These are phyloP conservation scores for Endocalyx cinctus DNA, from an alignment of 2,329 filamentous ascomycete species.

Conservation along the genomic window DNA sequence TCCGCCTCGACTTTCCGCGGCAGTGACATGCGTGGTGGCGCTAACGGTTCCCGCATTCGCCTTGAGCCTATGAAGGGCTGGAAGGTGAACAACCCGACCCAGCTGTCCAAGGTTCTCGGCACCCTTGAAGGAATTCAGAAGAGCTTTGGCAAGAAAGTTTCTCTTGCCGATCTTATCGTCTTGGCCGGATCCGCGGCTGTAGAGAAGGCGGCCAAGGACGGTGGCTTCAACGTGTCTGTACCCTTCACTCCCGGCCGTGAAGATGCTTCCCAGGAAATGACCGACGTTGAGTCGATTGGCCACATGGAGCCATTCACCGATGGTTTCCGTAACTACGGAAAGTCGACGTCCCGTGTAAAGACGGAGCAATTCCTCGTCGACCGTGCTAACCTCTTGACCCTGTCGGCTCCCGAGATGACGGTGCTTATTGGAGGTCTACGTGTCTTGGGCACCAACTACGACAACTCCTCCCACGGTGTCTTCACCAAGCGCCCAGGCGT, in stretches of 20 bases:
- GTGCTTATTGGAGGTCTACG: constrained; percentile 70
- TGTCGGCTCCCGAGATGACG: constrained; percentile 66
- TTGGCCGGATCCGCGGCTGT: constrained; percentile 66
- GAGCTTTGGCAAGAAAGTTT: constrained; percentile 70
- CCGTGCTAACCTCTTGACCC: constrained; percentile 64
- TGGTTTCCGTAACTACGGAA: constrained; percentile 76
- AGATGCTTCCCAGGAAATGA: constrained; percentile 69
- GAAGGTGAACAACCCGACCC: constrained; percentile 68
- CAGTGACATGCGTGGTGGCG: constrained; percentile 76
- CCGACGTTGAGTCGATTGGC: constrained; percentile 58
- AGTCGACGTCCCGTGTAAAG: constrained; percentile 53
- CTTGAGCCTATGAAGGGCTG: constrained; percentile 68
- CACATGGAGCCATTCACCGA: constrained; percentile 68
- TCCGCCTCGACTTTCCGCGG: constrained; percentile 69
- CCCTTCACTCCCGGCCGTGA: constrained; percentile 70
- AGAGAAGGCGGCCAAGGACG: constrained; percentile 61
- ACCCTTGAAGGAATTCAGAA: constrained; percentile 62
- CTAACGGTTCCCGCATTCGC: constrained; percentile 74
- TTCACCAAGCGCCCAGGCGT: constrained; percentile 64
- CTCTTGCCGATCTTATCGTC: constrained; percentile 74
- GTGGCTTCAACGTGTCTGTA: constrained; percentile 48
- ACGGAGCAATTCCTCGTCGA: constrained; percentile 70
- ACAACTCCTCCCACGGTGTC: constrained; percentile 63
- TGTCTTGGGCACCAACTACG: constrained; percentile 64
- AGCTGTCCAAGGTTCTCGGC: constrained; percentile 57